Evolutionary conservation across 1,284 basidiomycete species (phyloP).

Genomic region (Somion occarium): DNA sequence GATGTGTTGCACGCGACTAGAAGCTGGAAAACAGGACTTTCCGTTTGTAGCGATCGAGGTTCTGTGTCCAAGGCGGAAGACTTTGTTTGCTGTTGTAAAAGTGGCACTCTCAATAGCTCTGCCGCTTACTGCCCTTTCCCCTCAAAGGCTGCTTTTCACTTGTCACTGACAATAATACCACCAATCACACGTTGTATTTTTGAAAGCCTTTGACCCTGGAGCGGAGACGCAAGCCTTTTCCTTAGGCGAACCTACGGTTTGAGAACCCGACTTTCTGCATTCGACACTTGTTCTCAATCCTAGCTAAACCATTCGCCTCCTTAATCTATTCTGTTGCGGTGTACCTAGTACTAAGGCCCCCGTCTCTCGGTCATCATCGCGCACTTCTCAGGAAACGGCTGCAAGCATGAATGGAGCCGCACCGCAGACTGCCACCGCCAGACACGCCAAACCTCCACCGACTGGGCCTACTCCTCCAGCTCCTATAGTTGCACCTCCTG

Average conservation of each 20-base stretch:
- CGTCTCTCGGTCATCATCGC: not conserved
- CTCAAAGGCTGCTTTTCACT: too few relatives aligned
- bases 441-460: constrained; percentile 37
- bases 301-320: constrained; percentile 7
- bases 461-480: constrained; percentile 57
- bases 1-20: too few relatives aligned
- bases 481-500: constrained; percentile 44
- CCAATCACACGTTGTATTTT: too few relatives aligned
- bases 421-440: not conserved
- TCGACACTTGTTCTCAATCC: not conserved
- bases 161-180: too few relatives aligned
- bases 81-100: too few relatives aligned
- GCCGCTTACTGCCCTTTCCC: too few relatives aligned
- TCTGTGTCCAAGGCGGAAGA: not conserved
- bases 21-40: not conserved
- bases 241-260: not conserved
- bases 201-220: too few relatives aligned
- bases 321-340: constrained; percentile 12
- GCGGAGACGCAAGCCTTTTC: not conserved
- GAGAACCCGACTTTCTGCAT: not conserved
- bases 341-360: constrained; percentile 7
- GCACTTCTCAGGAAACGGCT: constrained; percentile 1
- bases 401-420: constrained; percentile 37
- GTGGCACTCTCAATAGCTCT: too few relatives aligned
- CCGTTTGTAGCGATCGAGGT: not conserved